A percentile compares a stretch with the other conserved stretches of the same genome.
Evolutionary conservation across 2,329 filamentous ascomycete species (phyloP).

Genomic region (Annulohypoxylon truncatum): DNA sequence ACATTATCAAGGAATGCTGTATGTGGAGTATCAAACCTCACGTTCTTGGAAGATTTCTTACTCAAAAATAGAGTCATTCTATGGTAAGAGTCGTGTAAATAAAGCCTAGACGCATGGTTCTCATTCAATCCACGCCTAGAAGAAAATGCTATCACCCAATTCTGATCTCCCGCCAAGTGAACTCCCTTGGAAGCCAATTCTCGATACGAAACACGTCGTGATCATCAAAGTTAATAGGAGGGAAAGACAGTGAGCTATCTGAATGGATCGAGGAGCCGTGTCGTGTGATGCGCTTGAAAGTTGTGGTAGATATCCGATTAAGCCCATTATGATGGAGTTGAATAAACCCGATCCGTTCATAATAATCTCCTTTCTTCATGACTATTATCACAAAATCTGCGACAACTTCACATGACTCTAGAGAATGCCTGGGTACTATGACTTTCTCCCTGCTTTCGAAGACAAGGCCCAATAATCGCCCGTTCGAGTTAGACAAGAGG

Average conservation of each 20-base stretch:
- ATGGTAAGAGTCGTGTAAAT: too few species aligned
- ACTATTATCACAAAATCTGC: neutral
- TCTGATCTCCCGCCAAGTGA: too few species aligned
- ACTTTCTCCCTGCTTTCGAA: neutral
- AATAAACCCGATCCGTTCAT: neutral
- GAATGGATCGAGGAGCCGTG: neutral
- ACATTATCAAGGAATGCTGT: too few species aligned
- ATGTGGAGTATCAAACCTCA: too few species aligned
- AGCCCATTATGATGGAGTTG: neutral
- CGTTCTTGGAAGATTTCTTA: too few species aligned
- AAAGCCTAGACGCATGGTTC: too few species aligned
- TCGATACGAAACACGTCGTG: too few species aligned
- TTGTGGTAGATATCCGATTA: neutral
- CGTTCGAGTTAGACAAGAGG: neutral
- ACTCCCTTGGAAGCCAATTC: too few species aligned
- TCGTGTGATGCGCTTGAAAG: neutral
- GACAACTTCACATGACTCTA: neutral
- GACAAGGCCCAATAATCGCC: neutral
- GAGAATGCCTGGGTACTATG: neutral
- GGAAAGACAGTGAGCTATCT: neutral
- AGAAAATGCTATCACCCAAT: too few species aligned
- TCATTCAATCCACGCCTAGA: too few species aligned
- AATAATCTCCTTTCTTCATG: neutral
- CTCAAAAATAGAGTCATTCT: too few species aligned
- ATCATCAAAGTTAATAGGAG: too few species aligned